Evolutionary conservation across 805 yeast species (phyloP).

Genomic region (Suhomyces sp.): DNA sequence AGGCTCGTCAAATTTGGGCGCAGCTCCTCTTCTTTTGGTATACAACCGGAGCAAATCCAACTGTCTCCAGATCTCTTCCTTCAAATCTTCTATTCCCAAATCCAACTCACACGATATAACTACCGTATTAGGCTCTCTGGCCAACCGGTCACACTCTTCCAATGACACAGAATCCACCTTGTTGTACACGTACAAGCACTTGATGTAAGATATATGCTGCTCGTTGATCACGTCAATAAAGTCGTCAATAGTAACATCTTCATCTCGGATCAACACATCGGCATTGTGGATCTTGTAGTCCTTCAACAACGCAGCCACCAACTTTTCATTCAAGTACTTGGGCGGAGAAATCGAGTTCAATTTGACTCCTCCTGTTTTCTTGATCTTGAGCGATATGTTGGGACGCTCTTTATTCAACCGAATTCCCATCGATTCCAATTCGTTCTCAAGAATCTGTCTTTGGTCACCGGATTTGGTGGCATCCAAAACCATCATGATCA

Average conservation of each 20-base stretch:
- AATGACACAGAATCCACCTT: constrained; percentile 93
- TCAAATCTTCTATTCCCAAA: constrained; percentile 80
- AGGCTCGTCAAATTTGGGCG: constrained; percentile 84
- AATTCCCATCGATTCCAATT: constrained; percentile 91
- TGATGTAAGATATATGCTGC: constrained; percentile 80
- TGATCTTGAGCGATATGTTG: constrained; percentile 67
- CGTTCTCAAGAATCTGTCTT: constrained; percentile 79
- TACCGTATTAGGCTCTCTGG: constrained; percentile 87
- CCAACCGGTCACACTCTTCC: constrained; percentile 90
- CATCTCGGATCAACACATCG: constrained; percentile 87
- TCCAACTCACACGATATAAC: constrained; percentile 92
- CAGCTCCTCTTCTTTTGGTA: constrained; percentile 82
- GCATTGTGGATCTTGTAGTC: constrained; percentile 92
- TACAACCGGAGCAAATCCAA: constrained; percentile 74
- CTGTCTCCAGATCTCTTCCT: constrained; percentile 92
- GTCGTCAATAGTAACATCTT: constrained; percentile 86
- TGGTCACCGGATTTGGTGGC: constrained; percentile 94
- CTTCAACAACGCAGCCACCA: constrained; percentile 70
- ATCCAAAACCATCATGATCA: constrained; percentile 89
- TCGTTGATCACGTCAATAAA: constrained; percentile 88
- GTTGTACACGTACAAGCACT: constrained; percentile 90
- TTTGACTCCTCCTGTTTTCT: constrained; percentile 90
- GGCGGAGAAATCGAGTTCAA: constrained; percentile 81
- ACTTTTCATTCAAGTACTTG: constrained; percentile 73
- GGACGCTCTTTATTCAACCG: constrained; percentile 81